Evolutionary conservation across 2,329 filamentous ascomycete species (phyloP), one percentile per base, ranked within the genome.

Genomic region (Fusarium anguioides): DNA sequence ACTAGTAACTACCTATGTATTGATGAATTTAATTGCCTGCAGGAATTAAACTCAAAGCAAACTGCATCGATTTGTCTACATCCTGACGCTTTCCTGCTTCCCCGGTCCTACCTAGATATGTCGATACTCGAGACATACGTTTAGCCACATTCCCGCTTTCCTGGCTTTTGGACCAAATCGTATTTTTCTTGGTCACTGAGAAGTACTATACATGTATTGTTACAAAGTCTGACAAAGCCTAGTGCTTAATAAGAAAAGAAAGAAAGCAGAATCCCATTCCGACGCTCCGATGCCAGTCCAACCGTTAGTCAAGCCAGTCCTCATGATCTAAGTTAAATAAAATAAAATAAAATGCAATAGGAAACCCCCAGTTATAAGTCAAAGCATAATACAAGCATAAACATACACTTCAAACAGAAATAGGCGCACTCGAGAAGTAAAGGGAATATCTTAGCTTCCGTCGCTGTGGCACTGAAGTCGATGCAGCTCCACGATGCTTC

Each of bases 211-310:
- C 35, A 41, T 29, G 9, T 36, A 23, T 53, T 23, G 17, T 29
- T 53, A 53, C 31, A 53, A 47, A 27, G 14, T 46, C n/a, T 29
- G 46, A 53, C 31, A 53, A 47, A 27, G 14, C 36, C n/a, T 46
- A 11, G 14, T 37, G 14, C 15, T 27, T 14, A 2, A 15, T 23
- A 41, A 41, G 23, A 21, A 40, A 48, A 3, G 24, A 37, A 4
- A 48, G 8, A 31, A 3, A 48, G 26, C n/a, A 23, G 29, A 31
- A 44, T 27, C 11, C 26, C 14, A 8, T 21, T 23, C 9, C 29
- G 9, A 15, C 17, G 15, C 12, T 20, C 20, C 17, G 14, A 36
- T 54, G 5, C 15, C 24, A 8, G 6, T 45, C 33, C 14, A 26
- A 17, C 39, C 40, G 46, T 58, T 46, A 45, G 10, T 36, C 33